Evolutionary conservation across 1,284 basidiomycete genomes (phyloP), one percentile per base, ranked within the genome.

Genomic region (Phlebopus sp.): DNA sequence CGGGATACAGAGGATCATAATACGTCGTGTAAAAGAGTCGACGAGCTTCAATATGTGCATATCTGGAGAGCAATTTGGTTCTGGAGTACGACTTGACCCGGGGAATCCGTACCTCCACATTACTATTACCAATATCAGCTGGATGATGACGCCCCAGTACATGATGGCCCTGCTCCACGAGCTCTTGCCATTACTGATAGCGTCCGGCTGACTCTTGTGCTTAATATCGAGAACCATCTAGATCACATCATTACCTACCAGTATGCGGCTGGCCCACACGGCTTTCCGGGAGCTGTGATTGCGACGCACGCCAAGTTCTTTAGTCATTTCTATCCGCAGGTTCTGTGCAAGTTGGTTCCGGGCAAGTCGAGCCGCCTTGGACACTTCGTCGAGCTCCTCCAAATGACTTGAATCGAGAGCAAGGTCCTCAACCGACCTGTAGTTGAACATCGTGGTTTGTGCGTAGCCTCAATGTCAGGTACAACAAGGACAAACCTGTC

Each of bases 1-100:
- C 80, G 15, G 83, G 79, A 59, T 84, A 78, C 68, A 85, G 81
- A 47, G 86, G 81, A 60, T 89, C 85, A 59, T 84, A 86, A 57
- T 86, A 88, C 51, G 77, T 78, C 49, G 75, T 78, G 49, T 79
- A 65, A 58, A 79, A 80, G 40, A 76, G 62, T 29, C 70, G 67
- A 52, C 59, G 68, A 41, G 76, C 74, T 49, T 73, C 65, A 39
- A 59, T 54, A 32, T 63, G 63, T 44, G 70, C 69, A 43, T 72
- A 69, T 56, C 76, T 76, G 21, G n/a, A 25, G 14, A 50, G 45
- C 27, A 21, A 30, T 27, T 27, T 44, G 52, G 50, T 25, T 44
- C 40, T 41, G 18, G 5, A 10, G 13, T 21, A 19, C 19, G 27
- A 19, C 8, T n/a, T 10, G 11, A 29, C 18, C 5, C 15, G 10